A percentile compares a stretch with the other conserved stretches of the same genome.
Conservation (phyloP, 371 early-diverging fungal genomes). For the Lichtheimia ornata region DNA sequence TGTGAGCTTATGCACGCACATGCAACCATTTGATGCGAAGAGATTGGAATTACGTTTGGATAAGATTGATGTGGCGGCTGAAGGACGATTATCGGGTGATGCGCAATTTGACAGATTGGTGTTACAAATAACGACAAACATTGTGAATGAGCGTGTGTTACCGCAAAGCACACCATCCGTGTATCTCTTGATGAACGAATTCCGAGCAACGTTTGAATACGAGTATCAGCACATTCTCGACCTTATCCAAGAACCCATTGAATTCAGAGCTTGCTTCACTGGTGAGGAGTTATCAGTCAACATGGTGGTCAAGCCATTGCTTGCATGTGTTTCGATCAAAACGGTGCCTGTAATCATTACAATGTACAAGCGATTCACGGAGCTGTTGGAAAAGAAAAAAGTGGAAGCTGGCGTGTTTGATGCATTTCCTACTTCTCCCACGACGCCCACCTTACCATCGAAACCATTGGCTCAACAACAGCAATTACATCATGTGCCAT, state of each 20-base stretch:
- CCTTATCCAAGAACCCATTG: constrained; percentile 38
- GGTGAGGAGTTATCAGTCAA: constrained; percentile 17
- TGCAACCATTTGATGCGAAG: constrained; percentile 46
- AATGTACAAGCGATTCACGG: constrained; percentile 52
- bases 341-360: constrained; percentile 68
- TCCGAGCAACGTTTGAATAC: constrained; percentile 58
- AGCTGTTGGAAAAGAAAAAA: constrained; percentile 63
- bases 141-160: constrained; percentile 2
- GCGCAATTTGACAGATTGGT: constrained; percentile 35
- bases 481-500: neutral
- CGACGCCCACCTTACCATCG: neutral
- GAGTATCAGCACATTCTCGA: constrained; percentile 73
- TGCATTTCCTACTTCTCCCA: neutral
- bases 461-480: too few relatives aligned
- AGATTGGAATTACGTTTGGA: constrained; percentile 45
- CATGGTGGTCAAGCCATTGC: constrained; percentile 24
- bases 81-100: constrained; percentile 63
- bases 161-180: constrained; percentile 16
- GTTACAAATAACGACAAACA: constrained; percentile 18
- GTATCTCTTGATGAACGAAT: constrained; percentile 29
- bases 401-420: constrained; percentile 31
- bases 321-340: constrained; percentile 54
- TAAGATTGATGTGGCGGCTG: constrained; percentile 43
- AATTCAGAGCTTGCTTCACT: constrained; percentile 21
- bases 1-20: constrained; percentile 46